A percentile compares a stretch with the other conserved stretches of the same genome.
Conservation (phyloP, 106 monocot genomes). For the Platanthera guangdongensis region DNA sequence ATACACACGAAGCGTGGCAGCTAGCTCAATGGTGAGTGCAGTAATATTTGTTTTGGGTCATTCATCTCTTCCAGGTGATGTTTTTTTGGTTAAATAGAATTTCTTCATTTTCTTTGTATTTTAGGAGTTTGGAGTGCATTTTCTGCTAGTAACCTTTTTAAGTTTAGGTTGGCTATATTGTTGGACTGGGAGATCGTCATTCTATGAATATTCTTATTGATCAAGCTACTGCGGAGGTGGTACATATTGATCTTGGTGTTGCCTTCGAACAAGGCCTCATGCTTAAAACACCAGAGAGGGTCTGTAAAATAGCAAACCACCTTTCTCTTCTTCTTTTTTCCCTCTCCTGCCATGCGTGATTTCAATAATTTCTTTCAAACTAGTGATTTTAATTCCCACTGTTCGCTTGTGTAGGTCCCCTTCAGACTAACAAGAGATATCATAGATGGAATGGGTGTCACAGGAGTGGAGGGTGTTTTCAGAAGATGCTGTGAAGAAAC, state of each 20-base stretch:
- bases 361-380: not conserved
- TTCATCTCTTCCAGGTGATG: not conserved
- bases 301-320: slow-evolving; percentile 19
- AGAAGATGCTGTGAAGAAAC: slow-evolving; percentile 97
- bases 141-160: not conserved
- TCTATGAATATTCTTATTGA: slow-evolving; percentile 99
- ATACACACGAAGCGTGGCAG: slow-evolving; percentile 91
- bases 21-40: slow-evolving; percentile 81
- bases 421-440: slow-evolving; percentile 93
- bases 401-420: slow-evolving; percentile 51
- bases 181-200: slow-evolving; percentile 97
- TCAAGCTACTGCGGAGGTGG: slow-evolving; percentile 86
- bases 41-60: not conserved
- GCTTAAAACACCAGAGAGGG: slow-evolving; percentile 99
- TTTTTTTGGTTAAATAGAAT: not conserved
- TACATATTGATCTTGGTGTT: slow-evolving; percentile 98
- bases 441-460: slow-evolving; percentile 91
- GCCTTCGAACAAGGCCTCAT: slow-evolving; percentile 99
- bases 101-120: not conserved
- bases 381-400: not conserved
- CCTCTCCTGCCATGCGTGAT: not conserved
- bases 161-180: slow-evolving; percentile 92
- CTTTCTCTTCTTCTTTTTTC: not conserved
- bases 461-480: slow-evolving; percentile 94
- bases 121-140: not conserved